A percentile compares a stretch with the other conserved stretches of the same genome.
phyloP scores from a whole-genome alignment of 768 basidiomycete species.

The Leccinum subtestaceum region DNA sequence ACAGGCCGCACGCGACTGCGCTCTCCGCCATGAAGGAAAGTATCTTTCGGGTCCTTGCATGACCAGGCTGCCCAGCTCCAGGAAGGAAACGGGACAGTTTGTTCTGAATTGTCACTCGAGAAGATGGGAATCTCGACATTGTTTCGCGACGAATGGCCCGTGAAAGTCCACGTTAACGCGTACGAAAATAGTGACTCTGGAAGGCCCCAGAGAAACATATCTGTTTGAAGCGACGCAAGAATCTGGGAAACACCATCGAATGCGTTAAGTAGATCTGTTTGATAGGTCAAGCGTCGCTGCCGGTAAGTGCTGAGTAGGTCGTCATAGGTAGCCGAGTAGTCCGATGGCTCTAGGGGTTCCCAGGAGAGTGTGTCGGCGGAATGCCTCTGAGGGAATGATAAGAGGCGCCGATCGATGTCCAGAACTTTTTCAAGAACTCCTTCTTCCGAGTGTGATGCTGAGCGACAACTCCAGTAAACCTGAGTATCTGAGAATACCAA shows the following conservation, averaged over 20 bases:
- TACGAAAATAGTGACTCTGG: slow-evolving; percentile 15
- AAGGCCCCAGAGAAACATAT: slow-evolving; percentile 15
- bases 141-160: slow-evolving; percentile 3
- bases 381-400: background rate
- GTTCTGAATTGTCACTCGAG: background rate
- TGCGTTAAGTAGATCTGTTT: slow-evolving; percentile 18
- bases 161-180: slow-evolving; percentile 8
- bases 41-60: background rate
- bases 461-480: slow-evolving; percentile 18
- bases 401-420: background rate
- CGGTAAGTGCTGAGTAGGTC: slow-evolving; percentile 7
- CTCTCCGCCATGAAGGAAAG: background rate
- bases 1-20: background rate
- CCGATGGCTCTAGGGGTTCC: background rate
- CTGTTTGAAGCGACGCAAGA: slow-evolving; percentile 7
- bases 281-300: slow-evolving; percentile 7
- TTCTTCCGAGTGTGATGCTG: slow-evolving; percentile 11
- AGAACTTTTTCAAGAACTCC: slow-evolving; percentile 5
- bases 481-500: slow-evolving; percentile 19
- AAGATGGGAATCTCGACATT: slow-evolving; percentile 1
- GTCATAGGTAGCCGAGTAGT: background rate
- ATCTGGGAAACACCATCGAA: slow-evolving; percentile 17
- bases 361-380: background rate
- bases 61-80: slow-evolving; percentile 20
- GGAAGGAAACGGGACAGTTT: slow-evolving; percentile 11